Base-by-base conservation (phyloP, 2,329 filamentous ascomycete species). In the Cephalotrichum gorgonifer region DNA sequence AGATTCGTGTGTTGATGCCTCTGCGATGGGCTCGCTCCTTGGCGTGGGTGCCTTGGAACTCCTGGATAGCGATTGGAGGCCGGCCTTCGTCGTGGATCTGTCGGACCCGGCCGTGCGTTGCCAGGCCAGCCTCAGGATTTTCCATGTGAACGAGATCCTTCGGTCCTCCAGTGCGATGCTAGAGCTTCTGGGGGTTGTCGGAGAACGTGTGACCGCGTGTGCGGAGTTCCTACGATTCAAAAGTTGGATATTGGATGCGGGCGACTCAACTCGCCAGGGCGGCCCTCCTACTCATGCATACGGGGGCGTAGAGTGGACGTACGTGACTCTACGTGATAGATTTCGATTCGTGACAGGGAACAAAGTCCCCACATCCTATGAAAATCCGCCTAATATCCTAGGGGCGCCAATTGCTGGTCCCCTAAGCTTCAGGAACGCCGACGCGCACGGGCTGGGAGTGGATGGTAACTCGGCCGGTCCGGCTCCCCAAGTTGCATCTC, bases 61-160 rank as follows among this genome's bases (percentile, higher is more conserved):
- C 35, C 64, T 93, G 38, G 86, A 91, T 58, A 78, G 85, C 55
- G 87, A 93, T 60, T 78, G 84, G 45, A 72, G 87, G 43, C 87
- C 86, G 3, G 86, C 84, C 0, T 88, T 91, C 57, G 75, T 91
- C 39, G 71, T 91, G 30, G 86, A 91, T 57, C 65, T 86, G 46
- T 69, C 71, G 7, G 78, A 83, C 56, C 62, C 71, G 1, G 62
- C 66, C n/a, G 83, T 81, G 55, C 72, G 70, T 43, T 67, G 65
- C 22, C 67, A 73, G 1, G 73, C 74, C 0, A 70, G 71, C 2
- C 63, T 90, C 33, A 72, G 76, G 27, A 72, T 87, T 7, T 56
- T 87, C 0, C 90, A 85, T 60, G 75, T 77, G 27, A 93, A 91
- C 60, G 70, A 74, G 9, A 76, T 84, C 3, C 66, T 91, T 48